Percentiles rank a stretch among this genome's conserved stretches.
Evolutionary conservation across 768 basidiomycete genomes (phyloP).

Genomic region (Collybia mongolica): DNA sequence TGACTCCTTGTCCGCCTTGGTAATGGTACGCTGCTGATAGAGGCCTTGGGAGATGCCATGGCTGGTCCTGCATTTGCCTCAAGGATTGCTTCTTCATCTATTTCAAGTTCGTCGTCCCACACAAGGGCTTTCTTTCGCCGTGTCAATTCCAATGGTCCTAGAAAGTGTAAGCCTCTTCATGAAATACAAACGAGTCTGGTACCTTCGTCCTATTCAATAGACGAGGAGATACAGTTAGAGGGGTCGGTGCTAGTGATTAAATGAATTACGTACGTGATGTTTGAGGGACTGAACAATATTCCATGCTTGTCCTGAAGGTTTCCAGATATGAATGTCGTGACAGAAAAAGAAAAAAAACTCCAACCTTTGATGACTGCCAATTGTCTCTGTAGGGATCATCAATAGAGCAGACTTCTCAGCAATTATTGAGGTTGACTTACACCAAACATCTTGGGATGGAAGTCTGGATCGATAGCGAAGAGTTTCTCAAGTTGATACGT

Average conservation of each 20-base stretch:
- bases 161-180: not conserved
- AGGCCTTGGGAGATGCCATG: slow-evolving; percentile 56
- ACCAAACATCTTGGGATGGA: slow-evolving; percentile 87
- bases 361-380: slow-evolving; percentile 85
- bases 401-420: slow-evolving; percentile 4
- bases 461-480: slow-evolving; percentile 82
- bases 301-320: slow-evolving; percentile 68
- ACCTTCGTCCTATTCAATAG: slow-evolving; percentile 70
- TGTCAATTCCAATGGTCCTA: slow-evolving; percentile 89
- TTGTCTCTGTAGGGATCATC: slow-evolving; percentile 56
- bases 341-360: not conserved
- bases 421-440: slow-evolving; percentile 35
- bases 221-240: not conserved
- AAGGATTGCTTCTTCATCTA: slow-evolving; percentile 53
- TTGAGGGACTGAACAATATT: slow-evolving; percentile 84
- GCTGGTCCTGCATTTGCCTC: slow-evolving; percentile 37
- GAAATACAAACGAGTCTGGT: slow-evolving; percentile 5
- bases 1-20: slow-evolving; percentile 56
- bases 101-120: slow-evolving; percentile 84
- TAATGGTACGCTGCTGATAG: slow-evolving; percentile 60
- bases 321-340: slow-evolving; percentile 3
- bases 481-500: slow-evolving; percentile 73
- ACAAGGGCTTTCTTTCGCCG: slow-evolving; percentile 79
- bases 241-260: not conserved
- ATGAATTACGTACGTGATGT: slow-evolving; percentile 54